A percentile compares a stretch with the other conserved stretches of the same genome.
Conservation (phyloP, 176 grass and related monocot species). For the Rhynchospora pubera region DNA sequence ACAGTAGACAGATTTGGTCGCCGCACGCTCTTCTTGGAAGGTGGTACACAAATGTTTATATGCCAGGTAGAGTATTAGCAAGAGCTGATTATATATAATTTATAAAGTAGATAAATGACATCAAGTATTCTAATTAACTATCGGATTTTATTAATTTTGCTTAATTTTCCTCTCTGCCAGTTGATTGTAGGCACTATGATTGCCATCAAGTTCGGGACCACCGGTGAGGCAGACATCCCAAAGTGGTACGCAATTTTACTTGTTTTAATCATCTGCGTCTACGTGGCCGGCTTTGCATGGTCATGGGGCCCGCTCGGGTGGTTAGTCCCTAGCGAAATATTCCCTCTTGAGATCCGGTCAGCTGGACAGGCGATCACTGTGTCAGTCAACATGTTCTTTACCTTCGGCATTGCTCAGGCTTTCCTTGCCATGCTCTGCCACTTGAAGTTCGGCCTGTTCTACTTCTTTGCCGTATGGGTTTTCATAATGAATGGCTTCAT, state of each 20-base stretch:
- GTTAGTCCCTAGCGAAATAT: constrained; percentile 35
- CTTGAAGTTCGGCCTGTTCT: constrained; percentile 35
- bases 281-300: constrained; percentile 25
- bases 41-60: constrained; percentile 21
- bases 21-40: constrained; percentile 27
- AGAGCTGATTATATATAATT: background rate
- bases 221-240: background rate
- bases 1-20: constrained; percentile 41
- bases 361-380: constrained; percentile 32
- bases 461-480: constrained; percentile 35
- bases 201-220: constrained; percentile 22
- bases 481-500: constrained; percentile 30
- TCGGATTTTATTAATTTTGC: background rate
- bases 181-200: constrained; percentile 28
- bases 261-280: constrained; percentile 25
- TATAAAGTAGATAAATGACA: background rate
- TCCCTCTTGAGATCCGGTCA: constrained; percentile 33
- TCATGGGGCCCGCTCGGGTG: constrained; percentile 32
- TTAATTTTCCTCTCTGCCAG: background rate
- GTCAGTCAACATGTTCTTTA: constrained; percentile 37
- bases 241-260: constrained; percentile 9
- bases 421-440: constrained; percentile 37
- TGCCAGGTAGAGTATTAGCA: constrained; percentile 22
- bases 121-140: background rate
- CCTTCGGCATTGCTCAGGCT: constrained; percentile 29